A percentile compares a stretch with the other conserved stretches of the same genome.
phyloP scores from a whole-genome alignment of 176 grass and related monocot genomes.

The Phoenix dactylifera region DNA sequence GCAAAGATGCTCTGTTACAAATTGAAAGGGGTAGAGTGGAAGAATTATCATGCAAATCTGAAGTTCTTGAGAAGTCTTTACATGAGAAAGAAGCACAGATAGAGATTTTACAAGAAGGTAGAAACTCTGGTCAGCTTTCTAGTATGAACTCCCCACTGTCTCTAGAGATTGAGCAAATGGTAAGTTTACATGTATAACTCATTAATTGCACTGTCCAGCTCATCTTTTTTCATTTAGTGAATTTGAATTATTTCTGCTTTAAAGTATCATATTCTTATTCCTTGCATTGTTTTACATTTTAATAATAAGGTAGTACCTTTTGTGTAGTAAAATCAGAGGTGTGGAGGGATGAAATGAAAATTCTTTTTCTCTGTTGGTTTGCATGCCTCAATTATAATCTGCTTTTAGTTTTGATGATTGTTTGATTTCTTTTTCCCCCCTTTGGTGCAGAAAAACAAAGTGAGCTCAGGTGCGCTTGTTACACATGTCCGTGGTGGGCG shows the following conservation, averaged over 20 bases:
- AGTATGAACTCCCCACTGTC: conserved; percentile 40
- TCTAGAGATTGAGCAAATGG: conserved; percentile 86
- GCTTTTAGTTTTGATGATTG: no score
- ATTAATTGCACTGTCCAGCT: no score
- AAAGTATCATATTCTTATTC: no score
- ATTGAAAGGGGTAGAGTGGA: conserved; percentile 62
- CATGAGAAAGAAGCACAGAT: conserved; percentile 54
- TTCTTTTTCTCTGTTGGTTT: no score
- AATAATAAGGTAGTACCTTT: no score
- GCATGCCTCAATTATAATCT: no score
- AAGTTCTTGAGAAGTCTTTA: conserved; percentile 62
- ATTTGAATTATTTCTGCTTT: no score
- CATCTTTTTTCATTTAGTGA: no score
- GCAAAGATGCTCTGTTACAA: conserved; percentile 76
- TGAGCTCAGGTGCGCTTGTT: conserved; percentile 41
- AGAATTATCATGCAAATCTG: conserved; percentile 57
- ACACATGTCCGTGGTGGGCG: conserved; percentile 59
- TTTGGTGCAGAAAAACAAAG: conserved; percentile 56
- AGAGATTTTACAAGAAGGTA: conserved; percentile 42
- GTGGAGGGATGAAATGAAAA: no score
- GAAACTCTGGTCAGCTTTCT: conserved; percentile 33
- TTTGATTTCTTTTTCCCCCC: conserved; percentile 2
- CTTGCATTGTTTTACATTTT: no score
- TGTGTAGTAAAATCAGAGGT: no score
- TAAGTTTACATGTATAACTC: conserved; percentile 16